These are phyloP conservation scores for Geoglossum cookeanum DNA, from an alignment of 2,329 filamentous ascomycete genomes.

Conservation along the genomic window DNA sequence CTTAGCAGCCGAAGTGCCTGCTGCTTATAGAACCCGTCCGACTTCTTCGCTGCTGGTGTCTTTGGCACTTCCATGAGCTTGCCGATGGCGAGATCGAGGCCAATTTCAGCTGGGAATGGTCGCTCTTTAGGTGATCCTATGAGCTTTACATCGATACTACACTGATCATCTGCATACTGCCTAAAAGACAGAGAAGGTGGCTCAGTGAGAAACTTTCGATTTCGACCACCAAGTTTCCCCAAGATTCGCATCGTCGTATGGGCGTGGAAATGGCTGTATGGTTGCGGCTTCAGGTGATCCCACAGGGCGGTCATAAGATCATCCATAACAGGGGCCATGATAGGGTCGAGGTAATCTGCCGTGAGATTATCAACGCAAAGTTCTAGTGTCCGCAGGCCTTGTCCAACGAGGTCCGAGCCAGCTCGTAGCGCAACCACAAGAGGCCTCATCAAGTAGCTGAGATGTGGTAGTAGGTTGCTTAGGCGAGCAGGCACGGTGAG, in stretches of 20 bases:
- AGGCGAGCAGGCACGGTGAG: conserved; percentile 87
- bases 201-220: conserved; percentile 85
- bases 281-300: conserved; percentile 82
- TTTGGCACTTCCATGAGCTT: conserved; percentile 72
- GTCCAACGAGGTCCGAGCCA: conserved; percentile 82
- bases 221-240: conserved; percentile 86
- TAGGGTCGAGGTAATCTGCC: conserved; percentile 91
- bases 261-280: conserved; percentile 92
- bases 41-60: conserved; percentile 36
- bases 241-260: conserved; percentile 96
- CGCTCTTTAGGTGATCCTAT: conserved; percentile 79
- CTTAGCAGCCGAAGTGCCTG: conserved; percentile 80
- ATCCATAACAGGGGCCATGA: conserved; percentile 98
- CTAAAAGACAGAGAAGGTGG: conserved; percentile 70
- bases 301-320: conserved; percentile 96
- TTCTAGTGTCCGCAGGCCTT: conserved; percentile 81
- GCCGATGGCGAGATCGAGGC: conserved; percentile 71
- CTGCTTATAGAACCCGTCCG: conserved; percentile 78
- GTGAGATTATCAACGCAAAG: conserved; percentile 97
- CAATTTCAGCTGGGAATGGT: conserved; percentile 70
- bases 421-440: conserved; percentile 88
- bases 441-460: conserved; percentile 93
- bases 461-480: conserved; percentile 83
- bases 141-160: conserved; percentile 74
- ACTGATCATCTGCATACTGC: conserved; percentile 67